phyloP scores from a whole-genome alignment of 495 filamentous ascomycete species.

The Tuber borchii region DNA sequence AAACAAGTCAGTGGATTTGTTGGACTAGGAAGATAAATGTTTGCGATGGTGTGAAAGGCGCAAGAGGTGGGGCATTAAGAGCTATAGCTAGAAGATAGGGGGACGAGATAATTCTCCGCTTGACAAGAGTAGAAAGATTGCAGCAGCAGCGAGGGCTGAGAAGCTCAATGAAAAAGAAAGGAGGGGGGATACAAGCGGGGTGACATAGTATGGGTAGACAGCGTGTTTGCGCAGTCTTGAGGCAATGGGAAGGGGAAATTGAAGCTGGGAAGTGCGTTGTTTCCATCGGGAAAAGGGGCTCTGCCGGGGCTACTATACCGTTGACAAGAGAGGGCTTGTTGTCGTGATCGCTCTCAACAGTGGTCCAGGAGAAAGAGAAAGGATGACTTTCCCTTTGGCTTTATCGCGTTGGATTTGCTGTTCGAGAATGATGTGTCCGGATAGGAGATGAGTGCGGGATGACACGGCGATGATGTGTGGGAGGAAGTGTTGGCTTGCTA shows the following conservation, averaged over 20 bases:
- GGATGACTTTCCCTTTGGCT: constrained; percentile 9
- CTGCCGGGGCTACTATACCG: constrained; percentile 17
- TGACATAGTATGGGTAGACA: not conserved
- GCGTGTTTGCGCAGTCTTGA: not conserved
- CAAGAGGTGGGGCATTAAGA: not conserved
- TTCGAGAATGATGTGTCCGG: constrained; percentile 1
- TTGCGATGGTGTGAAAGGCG: constrained; percentile 10
- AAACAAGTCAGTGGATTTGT: constrained; percentile 18
- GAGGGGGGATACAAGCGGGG: not conserved
- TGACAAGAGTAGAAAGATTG: not conserved
- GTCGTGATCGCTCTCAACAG: constrained; percentile 7
- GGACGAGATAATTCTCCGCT: not conserved
- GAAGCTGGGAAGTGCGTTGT: constrained; percentile 10
- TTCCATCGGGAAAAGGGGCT: constrained; percentile 29
- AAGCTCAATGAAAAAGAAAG: not conserved
- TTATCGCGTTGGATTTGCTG: constrained; percentile 4
- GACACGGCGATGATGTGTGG: constrained; percentile 19
- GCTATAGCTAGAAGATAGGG: not conserved
- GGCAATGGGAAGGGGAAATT: not conserved
- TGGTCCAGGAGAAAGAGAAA: not conserved
- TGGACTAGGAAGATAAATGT: constrained; percentile 3
- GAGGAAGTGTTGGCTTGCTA: constrained; percentile 19
- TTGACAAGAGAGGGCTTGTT: constrained; percentile 29
- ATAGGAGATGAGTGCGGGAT: constrained; percentile 13
- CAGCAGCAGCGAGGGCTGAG: not conserved